Evolutionary conservation across 2,329 filamentous ascomycete species (phyloP), one percentile per base, ranked within the genome.

Genomic region (Beauveria sp.): DNA sequence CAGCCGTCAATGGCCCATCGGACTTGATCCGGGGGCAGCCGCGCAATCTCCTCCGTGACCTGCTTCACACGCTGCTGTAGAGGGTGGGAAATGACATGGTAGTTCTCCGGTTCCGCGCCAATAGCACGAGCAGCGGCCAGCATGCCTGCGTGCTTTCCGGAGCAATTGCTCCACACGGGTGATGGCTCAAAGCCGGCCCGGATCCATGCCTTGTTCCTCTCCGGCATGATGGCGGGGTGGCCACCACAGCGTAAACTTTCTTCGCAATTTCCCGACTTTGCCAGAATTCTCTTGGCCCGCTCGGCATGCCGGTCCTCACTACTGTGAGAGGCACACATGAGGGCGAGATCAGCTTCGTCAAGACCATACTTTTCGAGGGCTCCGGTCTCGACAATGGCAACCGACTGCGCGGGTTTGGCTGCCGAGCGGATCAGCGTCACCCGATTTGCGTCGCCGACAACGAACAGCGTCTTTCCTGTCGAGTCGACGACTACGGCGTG

Each of bases 71-170:
- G 67, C 10, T 63, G 20, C 61, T 80, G 79, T 22, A 79, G 69
- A 0, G 74, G 74, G 61, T 77, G 72, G 0, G 63, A 62, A 0
- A 69, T 63, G 0, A 70, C 61, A 52, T 79, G 75, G 62, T 79
- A 79, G 46, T 66, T 67, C 0, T 24, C 60, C 3, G 72, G 59
- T 3, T 65, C 62, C 0, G 67, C 72, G 0, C 71, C 73, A 0
- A 80, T 55, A 0, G 73, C 71, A 30, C 67, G 70, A 0, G 77
- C 70, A 1, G 73, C 79, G 1, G 73, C 77, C 24, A 80, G 65
- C 77, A 80, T 80, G 1, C 75, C 78, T 3, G 70, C 74, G 63
- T 81, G 78, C 46, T 81, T 81, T 1, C 77, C 79, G 0, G 78
- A 80, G 63, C 78, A 81, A 61, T 80, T 79, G 56, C 75, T 80